A percentile compares a stretch with the other conserved stretches of the same genome.
These are phyloP conservation scores for Helichrysum umbraculigerum DNA, from an alignment of 129 eudicot genomes.

Conservation along the genomic window DNA sequence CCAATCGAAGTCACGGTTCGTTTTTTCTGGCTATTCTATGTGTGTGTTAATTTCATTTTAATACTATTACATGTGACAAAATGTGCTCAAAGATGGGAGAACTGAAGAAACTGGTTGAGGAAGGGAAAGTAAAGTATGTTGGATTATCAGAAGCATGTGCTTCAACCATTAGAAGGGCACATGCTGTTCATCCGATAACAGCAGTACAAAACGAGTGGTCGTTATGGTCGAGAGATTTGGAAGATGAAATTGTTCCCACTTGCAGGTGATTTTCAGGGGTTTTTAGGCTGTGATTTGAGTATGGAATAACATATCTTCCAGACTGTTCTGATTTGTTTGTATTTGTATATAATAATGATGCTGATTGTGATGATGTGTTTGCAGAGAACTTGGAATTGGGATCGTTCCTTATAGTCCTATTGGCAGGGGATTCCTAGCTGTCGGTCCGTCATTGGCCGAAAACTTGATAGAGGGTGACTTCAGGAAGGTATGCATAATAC, in stretches of 20 bases:
- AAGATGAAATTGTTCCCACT: conserved; percentile 58
- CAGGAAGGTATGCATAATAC: conserved; percentile 39
- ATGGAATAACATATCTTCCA: too few species aligned
- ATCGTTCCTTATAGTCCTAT: conserved; percentile 63
- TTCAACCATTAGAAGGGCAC: conserved; percentile 75
- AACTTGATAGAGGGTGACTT: conserved; percentile 36
- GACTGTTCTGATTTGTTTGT: not conserved
- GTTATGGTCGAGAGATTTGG: conserved; percentile 65
- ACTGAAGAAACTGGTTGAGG: conserved; percentile 66
- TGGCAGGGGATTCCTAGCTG: conserved; percentile 49
- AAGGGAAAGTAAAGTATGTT: conserved; percentile 67
- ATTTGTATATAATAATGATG: not conserved
- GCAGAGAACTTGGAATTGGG: conserved; percentile 66
- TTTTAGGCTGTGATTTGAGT: not conserved
- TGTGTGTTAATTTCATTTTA: not conserved
- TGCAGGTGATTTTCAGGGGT: conserved; percentile 51
- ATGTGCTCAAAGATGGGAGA: conserved; percentile 47
- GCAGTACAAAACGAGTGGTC: conserved; percentile 75
- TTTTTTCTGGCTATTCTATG: not conserved
- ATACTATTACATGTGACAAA: not conserved
- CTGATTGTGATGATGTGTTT: not conserved
- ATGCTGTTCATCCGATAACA: conserved; percentile 73
- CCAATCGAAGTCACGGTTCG: conserved; percentile 57
- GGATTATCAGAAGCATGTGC: conserved; percentile 77
- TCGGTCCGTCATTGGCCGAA: conserved; percentile 40